Evolutionary conservation across 768 basidiomycete species (phyloP), one percentile per base, ranked within the genome.

Genomic region (Auriscalpium orientale): DNA sequence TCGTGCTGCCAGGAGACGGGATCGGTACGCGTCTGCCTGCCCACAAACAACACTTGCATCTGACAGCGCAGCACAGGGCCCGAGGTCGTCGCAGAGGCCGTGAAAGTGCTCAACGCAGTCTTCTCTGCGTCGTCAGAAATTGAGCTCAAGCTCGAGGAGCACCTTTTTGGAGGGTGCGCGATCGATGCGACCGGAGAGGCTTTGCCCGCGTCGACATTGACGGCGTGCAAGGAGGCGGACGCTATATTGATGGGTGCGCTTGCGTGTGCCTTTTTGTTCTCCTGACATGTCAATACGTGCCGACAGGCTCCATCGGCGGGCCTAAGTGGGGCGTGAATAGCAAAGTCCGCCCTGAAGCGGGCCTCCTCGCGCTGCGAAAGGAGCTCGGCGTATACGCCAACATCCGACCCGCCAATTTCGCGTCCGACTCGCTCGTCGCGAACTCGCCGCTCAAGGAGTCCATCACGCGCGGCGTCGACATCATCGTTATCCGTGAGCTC

Each of bases 241-340:
- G 97, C 95, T 15, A 91, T 99, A 62, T 76, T 99, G 34, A 85
- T 99, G 83, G 97, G 97, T 93, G 64, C 49, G 79, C 64, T 18
- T 46, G 34, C 16, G 11, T 22, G 11, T 46, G 1, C 12, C 28
- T 1, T 50, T 43, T 35, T 22, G 13, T 40, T 20, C 28, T 28
- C 37, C 35, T 48, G 13, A 33, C 33, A 33, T 49, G 6, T 36
- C 15, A 33, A 36, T 28, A 28, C 44, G 20, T 20, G n/a, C n/a
- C 16, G 28, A 1, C 55, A 98, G 95, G 95, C 62, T 87, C 95
- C 18, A 90, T 98, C 62, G 97, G 97, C 56, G 97, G 97, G n/a
- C 97, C 97, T 13, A 98, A 98, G 72, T 99, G 97, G 97, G 95
- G 93, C 49, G 88, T 95, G 3, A 81, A 85, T 55, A 79, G 82